Percentiles rank a stretch among this genome's conserved stretches.
phyloP scores from a whole-genome alignment of 441 rosid genomes.

The Arabidopsis lyrata region DNA sequence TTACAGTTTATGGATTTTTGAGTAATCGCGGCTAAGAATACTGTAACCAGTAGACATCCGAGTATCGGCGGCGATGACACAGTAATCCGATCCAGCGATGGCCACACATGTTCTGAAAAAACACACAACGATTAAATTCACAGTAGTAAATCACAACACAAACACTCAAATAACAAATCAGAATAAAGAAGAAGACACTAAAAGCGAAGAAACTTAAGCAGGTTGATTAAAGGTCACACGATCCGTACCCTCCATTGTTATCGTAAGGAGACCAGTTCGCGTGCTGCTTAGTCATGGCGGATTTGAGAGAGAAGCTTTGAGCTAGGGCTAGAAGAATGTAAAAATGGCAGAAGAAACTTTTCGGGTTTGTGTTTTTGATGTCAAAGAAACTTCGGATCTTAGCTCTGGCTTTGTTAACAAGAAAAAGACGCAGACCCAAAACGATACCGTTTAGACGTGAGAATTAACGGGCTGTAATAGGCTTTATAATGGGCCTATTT shows the following conservation, averaged over 20 bases:
- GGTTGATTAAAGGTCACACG: background rate
- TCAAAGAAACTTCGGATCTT: conserved; percentile 22
- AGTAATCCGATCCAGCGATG: conserved; percentile 94
- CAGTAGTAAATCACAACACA: conserved; percentile 4
- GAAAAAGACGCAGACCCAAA: conserved; percentile 17
- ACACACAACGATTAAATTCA: background rate
- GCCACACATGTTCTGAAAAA: conserved; percentile 83
- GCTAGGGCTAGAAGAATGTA: conserved; percentile 15
- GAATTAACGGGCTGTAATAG: conserved; percentile 7
- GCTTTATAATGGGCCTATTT: conserved; percentile 10
- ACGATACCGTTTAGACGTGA: background rate
- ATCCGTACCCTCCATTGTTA: conserved; percentile 80
- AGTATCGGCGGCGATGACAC: conserved; percentile 95
- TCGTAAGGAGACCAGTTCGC: conserved; percentile 94
- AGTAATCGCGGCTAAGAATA: conserved; percentile 93
- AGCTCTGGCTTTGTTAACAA: conserved; percentile 43
- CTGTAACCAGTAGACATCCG: conserved; percentile 94
- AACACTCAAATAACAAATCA: conserved; percentile 13
- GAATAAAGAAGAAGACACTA: background rate
- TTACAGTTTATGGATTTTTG: conserved; percentile 87
- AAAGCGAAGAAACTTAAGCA: background rate
- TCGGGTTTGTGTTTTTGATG: background rate
- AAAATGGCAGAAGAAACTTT: conserved; percentile 19
- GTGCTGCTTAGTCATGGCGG: conserved; percentile 78
- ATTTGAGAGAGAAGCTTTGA: conserved; percentile 16